These are phyloP conservation scores for Penicillium decumbens DNA, from an alignment of 2,329 filamentous ascomycete species.

Conservation along the genomic window DNA sequence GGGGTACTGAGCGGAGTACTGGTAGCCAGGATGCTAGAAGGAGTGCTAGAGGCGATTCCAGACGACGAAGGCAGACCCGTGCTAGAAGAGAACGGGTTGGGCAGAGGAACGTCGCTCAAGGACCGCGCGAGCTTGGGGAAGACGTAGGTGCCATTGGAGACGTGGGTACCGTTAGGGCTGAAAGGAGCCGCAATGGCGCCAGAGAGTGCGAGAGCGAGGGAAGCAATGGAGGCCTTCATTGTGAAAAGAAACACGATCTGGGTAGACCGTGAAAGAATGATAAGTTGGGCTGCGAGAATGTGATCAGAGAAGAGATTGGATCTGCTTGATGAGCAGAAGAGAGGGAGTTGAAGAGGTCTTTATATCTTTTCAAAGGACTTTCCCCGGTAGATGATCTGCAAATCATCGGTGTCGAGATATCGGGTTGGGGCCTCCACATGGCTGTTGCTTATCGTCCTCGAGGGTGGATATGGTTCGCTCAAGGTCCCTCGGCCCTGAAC, in stretches of 20 bases:
- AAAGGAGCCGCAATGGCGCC: conserved; percentile 16
- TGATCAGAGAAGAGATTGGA: conserved; percentile 2
- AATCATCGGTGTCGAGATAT: neutral
- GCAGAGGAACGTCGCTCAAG: conserved; percentile 4
- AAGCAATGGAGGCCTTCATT: conserved; percentile 16
- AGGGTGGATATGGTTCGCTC: neutral
- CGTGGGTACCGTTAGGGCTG: conserved; percentile 10
- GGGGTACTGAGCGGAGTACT: neutral
- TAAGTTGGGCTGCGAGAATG: neutral
- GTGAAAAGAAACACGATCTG: conserved; percentile 2
- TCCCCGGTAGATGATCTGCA: neutral
- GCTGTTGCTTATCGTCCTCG: conserved; percentile 2
- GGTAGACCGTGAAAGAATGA: conserved; percentile 1
- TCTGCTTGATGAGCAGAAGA: conserved; percentile 6
- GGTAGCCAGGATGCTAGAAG: neutral
- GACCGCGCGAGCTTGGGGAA: conserved; percentile 4
- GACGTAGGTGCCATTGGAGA: conserved; percentile 7
- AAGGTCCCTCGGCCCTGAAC: neutral
- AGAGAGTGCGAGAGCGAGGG: conserved; percentile 12
- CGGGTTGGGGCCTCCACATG: neutral
- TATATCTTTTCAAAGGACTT: conserved; percentile 7
- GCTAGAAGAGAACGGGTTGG: conserved; percentile 5
- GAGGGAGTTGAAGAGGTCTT: conserved; percentile 1
- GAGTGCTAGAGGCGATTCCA: neutral
- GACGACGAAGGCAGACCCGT: neutral